These are phyloP conservation scores for Pleodorina starrii DNA, from an alignment of 139 green algal genomes.

Conservation along the genomic window DNA sequence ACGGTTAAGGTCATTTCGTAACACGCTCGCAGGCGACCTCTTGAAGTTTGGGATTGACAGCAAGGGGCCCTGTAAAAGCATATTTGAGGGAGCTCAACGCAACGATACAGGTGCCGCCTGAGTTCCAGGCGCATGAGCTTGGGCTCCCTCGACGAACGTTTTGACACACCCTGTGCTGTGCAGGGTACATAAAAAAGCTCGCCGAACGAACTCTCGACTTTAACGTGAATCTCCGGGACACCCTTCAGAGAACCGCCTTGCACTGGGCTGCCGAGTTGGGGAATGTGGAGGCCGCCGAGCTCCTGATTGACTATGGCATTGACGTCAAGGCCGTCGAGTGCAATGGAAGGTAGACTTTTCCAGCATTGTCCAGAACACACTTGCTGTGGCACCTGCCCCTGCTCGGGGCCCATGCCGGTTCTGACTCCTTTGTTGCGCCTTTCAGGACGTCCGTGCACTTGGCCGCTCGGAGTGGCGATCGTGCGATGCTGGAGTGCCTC, in stretches of 20 bases:
- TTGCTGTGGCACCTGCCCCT: too few species aligned
- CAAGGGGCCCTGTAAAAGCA: neutral
- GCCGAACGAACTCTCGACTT: slow-evolving; percentile 39
- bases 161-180: neutral
- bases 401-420: too few species aligned
- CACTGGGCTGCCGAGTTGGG: slow-evolving; percentile 46
- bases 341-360: slow-evolving; percentile 20
- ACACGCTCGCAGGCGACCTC: neutral
- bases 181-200: slow-evolving; percentile 20
- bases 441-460: slow-evolving; percentile 40
- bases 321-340: slow-evolving; percentile 44
- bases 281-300: neutral
- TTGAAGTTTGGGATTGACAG: neutral
- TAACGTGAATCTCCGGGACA: slow-evolving; percentile 26
- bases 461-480: slow-evolving; percentile 11
- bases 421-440: too few species aligned
- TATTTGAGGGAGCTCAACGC: slow-evolving; percentile 2
- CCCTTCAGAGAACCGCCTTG: slow-evolving; percentile 14
- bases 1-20: neutral
- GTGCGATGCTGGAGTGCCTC: slow-evolving; percentile 26
- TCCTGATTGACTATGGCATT: slow-evolving; percentile 37
- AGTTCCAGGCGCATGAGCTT: too few species aligned
- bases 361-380: too few species aligned
- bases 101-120: slow-evolving; percentile 8
- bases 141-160: too few species aligned